Evolutionary conservation across 2,329 filamentous ascomycete species (phyloP), one percentile per base, ranked within the genome.

Genomic region (Didymellaceae sp.): DNA sequence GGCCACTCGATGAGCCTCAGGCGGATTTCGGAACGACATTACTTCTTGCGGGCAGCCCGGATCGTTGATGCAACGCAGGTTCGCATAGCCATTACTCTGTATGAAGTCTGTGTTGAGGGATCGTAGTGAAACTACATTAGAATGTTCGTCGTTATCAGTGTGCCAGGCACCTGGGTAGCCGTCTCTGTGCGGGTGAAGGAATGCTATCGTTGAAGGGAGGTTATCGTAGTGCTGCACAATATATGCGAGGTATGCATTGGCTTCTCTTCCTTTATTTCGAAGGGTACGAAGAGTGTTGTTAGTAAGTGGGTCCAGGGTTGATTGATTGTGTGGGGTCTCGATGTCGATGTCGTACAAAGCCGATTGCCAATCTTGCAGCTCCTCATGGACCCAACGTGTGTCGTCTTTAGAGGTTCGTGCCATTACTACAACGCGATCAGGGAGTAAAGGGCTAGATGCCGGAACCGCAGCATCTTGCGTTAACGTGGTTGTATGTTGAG

Each of bases 1-100:
- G 49, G 51, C 30, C 18, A 57, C 55, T 31, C 58, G 54, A 32
- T 62, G 51, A 18, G 54, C 54, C 26, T 59, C 45, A n/a, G 63
- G 49, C 6, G 66, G 61, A 2, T 67, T 52, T 37, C 57, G 60
- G 16, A 67, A 65, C 0, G 70, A 72, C 26, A 72, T 63, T 17
- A 75, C 61, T 25, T 68, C 69, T 7, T 68, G 67, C 8, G 72
- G 71, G 52, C 75, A 78, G 16, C 72, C 73, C 0, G 74, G 70
- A 26, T 58, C 52, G 22, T 63, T 54, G 6, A 67, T 61, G 62
- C 76, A 78, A 17, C 74, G 70, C 33, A 78, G 60, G 48, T 76
- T 76, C 1, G 72, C 72, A 45, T 74, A 78, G n/a, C 75, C 75
- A 6, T 69, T 65, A 7, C 65, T 57, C 32, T 72, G 67, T 32